These are phyloP conservation scores for Pinus taeda DNA, from an alignment of 75 land plant species.

Conservation along the genomic window DNA sequence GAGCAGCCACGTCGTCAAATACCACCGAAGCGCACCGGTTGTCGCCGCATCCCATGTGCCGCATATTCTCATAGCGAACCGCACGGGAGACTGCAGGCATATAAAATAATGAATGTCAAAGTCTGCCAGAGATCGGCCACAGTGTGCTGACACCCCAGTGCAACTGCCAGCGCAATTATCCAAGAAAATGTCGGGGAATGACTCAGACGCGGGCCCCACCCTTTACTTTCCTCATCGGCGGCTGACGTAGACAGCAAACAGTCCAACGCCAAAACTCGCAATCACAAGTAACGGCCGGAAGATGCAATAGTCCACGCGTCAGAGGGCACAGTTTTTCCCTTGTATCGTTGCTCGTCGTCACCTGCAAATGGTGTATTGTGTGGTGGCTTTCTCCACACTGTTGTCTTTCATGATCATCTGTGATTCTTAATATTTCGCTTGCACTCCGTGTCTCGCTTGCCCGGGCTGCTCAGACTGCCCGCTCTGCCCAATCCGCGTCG, in stretches of 20 bases:
- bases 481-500: not conserved
- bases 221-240: not conserved
- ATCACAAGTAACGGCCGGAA: not conserved
- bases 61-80: not conserved
- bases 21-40: not conserved
- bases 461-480: not conserved
- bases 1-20: not conserved
- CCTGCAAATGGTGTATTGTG: no score
- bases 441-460: not conserved
- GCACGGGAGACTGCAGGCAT: not conserved
- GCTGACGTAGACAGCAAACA: not conserved
- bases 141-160: not conserved
- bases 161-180: not conserved
- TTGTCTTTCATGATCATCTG: not conserved
- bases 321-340: not conserved
- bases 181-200: not conserved
- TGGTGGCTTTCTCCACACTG: not conserved
- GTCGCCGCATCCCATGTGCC: not conserved
- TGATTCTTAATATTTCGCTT: no score
- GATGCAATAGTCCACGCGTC: not conserved
- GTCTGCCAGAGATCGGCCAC: not conserved
- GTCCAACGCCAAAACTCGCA: not conserved
- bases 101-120: not conserved
- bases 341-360: no score
- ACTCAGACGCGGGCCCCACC: not conserved